Conservation (phyloP, 306 rosid genomes). For the Castanea mollissima region DNA sequence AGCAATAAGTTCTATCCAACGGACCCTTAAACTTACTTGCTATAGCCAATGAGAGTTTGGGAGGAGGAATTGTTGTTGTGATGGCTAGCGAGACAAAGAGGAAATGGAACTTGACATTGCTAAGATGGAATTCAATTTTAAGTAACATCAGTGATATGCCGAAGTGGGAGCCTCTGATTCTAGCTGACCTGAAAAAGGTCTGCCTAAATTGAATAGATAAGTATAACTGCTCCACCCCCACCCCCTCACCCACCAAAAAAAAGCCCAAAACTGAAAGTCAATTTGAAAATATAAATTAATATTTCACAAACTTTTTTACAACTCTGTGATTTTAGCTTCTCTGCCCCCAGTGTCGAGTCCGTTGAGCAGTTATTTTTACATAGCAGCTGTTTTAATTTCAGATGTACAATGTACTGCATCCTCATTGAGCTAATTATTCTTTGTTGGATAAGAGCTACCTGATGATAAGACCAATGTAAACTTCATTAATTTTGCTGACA, state of each 20-base stretch:
- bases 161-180: slow-evolving; percentile 88
- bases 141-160: slow-evolving; percentile 85
- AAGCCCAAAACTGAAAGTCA: not conserved
- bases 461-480: not conserved
- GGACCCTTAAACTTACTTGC: too few species aligned
- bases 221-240: too few species aligned
- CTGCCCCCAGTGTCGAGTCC: not conserved
- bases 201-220: not conserved
- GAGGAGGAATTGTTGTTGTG: slow-evolving; percentile 85
- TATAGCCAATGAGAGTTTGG: slow-evolving; percentile 87
- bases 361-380: not conserved
- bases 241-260: not conserved
- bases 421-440: not conserved
- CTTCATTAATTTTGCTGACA: slow-evolving; percentile 14
- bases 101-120: slow-evolving; percentile 95
- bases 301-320: not conserved
- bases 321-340: not conserved
- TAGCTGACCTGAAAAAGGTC: slow-evolving; percentile 92
- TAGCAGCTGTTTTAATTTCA: not conserved
- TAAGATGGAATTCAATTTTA: slow-evolving; percentile 90
- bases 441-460: not conserved
- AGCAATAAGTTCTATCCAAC: too few species aligned
- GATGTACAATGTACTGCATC: not conserved
- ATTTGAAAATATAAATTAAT: not conserved
- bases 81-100: slow-evolving; percentile 95